A percentile compares a stretch with the other conserved stretches of the same genome.
Conservation (phyloP, 78 protist species). For the Polysphondylium violaceum region DNA sequence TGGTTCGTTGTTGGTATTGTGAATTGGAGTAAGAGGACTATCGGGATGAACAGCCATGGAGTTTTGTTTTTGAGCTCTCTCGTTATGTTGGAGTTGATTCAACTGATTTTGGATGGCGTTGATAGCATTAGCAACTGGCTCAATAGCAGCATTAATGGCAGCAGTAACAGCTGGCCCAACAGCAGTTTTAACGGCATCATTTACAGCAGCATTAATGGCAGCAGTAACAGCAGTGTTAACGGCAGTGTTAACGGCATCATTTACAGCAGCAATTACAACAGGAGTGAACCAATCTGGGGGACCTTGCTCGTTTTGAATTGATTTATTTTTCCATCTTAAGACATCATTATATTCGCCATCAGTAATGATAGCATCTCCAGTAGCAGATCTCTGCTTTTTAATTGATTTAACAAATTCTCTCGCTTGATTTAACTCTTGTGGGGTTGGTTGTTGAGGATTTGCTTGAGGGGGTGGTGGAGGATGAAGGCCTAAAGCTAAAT, state of each 20-base stretch:
- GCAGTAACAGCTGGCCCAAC: background rate
- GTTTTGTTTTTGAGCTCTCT: background rate
- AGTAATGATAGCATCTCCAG: background rate
- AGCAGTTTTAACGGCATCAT: background rate
- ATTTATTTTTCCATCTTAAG: background rate
- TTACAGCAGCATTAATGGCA: background rate
- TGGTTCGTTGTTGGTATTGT: background rate
- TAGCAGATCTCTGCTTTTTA: slow-evolving; percentile 1
- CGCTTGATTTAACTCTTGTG: background rate
- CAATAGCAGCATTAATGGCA: background rate
- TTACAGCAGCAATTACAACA: background rate
- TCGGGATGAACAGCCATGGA: background rate
- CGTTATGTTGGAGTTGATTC: background rate
- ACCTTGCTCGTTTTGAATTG: background rate
- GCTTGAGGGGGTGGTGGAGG: slow-evolving; percentile 4
- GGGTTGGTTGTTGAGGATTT: background rate
- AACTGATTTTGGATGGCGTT: background rate
- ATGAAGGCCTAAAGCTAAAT: background rate
- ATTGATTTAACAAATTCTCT: background rate
- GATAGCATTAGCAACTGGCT: background rate
- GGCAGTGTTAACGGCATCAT: background rate
- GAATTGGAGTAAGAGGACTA: background rate
- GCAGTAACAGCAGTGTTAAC: background rate
- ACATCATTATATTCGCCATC: background rate
- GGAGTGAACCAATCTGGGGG: background rate